Conservation (phyloP, 1,284 basidiomycete species). For the Austropuccinia psidii region DNA sequence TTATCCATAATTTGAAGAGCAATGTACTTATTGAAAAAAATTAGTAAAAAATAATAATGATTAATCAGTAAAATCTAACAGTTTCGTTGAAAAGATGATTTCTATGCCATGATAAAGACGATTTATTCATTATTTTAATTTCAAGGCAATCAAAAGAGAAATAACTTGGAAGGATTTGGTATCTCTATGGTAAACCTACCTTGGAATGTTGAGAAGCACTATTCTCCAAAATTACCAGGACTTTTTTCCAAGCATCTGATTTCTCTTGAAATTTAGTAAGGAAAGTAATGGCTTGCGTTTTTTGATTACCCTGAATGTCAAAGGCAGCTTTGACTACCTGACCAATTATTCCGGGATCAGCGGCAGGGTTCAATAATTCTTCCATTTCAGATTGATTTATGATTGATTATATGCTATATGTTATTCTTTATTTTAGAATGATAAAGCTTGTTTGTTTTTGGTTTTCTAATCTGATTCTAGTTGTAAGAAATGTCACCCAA, state of each 20-base stretch:
- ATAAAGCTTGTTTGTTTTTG: too few relatives aligned
- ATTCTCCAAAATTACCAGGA: constrained; percentile 83
- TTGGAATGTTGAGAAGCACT: constrained; percentile 84
- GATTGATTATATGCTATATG: too few relatives aligned
- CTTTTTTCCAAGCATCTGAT: constrained; percentile 96
- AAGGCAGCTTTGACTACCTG: constrained; percentile 69
- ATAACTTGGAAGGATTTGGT: too few relatives aligned
- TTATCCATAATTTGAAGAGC: constrained; percentile 87
- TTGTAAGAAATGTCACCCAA: too few relatives aligned
- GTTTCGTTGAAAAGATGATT: neutral
- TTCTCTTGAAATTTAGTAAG: constrained; percentile 94
- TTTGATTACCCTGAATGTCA: constrained; percentile 66
- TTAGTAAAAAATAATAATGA: neutral
- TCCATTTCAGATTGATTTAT: too few relatives aligned
- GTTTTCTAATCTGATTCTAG: too few relatives aligned
- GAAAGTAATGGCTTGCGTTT: constrained; percentile 45
- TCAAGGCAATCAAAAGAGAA: too few relatives aligned
- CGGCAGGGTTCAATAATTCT: constrained; percentile 37
- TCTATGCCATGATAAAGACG: neutral
- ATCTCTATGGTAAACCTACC: constrained; percentile 52
- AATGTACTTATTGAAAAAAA: constrained; percentile 51
- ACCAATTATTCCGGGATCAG: constrained; percentile 71
- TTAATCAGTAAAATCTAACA: too few relatives aligned
- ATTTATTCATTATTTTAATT: neutral
- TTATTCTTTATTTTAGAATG: too few relatives aligned